Percentiles rank a stretch among this genome's conserved stretches.
phyloP scores from a whole-genome alignment of 2,329 filamentous ascomycete genomes.

The Nothophoma quercina region DNA sequence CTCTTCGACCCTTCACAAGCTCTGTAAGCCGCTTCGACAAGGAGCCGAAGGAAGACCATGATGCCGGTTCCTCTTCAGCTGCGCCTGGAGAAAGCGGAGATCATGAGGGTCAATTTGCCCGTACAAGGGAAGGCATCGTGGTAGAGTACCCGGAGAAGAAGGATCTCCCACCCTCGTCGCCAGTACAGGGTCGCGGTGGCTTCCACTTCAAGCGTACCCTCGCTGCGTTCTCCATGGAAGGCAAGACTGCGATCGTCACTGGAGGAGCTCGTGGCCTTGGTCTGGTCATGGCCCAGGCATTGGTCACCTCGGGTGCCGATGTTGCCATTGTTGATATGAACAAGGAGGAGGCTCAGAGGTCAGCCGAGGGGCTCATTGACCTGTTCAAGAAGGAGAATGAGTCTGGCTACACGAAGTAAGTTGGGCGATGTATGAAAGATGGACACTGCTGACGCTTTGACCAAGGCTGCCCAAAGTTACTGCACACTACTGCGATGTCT shows the following conservation, averaged over 20 bases:
- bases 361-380: slow-evolving; percentile 76
- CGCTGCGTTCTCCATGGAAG: slow-evolving; percentile 84
- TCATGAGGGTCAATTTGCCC: slow-evolving; percentile 74
- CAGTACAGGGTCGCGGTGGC: slow-evolving; percentile 78
- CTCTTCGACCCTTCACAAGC: slow-evolving; percentile 39
- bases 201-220: slow-evolving; percentile 86
- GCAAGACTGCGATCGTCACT: slow-evolving; percentile 83
- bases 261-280: slow-evolving; percentile 90
- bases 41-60: slow-evolving; percentile 32
- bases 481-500: slow-evolving; percentile 88
- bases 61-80: slow-evolving; percentile 47
- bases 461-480: slow-evolving; percentile 79
- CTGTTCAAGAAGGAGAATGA: slow-evolving; percentile 83
- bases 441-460: not conserved
- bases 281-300: slow-evolving; percentile 89
- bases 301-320: slow-evolving; percentile 87
- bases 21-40: slow-evolving; percentile 41
- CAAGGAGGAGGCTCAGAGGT: slow-evolving; percentile 82
- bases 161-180: slow-evolving; percentile 73
- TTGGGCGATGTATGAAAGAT: not conserved
- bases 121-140: slow-evolving; percentile 79
- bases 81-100: slow-evolving; percentile 52
- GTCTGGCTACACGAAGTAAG: slow-evolving; percentile 56
- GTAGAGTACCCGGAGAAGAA: slow-evolving; percentile 80
- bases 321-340: slow-evolving; percentile 95